A percentile compares a stretch with the other conserved stretches of the same genome.
phyloP scores from a whole-genome alignment of 2,329 filamentous ascomycete genomes.

The Aspergillus puulaauensis region DNA sequence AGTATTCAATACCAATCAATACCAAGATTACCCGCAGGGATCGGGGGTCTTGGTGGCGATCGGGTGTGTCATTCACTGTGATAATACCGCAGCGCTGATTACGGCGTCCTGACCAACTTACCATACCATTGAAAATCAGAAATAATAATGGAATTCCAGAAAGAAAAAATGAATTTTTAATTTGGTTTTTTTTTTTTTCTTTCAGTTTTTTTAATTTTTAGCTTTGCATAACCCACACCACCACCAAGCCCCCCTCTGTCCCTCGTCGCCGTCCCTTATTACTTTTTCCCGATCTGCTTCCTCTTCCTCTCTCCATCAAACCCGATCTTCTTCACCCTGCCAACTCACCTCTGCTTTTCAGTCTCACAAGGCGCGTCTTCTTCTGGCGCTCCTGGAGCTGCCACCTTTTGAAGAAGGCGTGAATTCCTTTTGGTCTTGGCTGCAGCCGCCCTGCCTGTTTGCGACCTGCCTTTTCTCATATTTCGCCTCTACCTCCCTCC shows the following conservation, averaged over 20 bases:
- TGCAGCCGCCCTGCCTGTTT: conserved; percentile 18
- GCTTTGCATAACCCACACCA: conserved; percentile 13
- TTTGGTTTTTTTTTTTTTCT: neutral
- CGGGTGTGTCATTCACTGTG: conserved; percentile 3
- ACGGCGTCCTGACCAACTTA: conserved; percentile 15
- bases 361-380: conserved; percentile 26
- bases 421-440: conserved; percentile 23
- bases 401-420: conserved; percentile 27
- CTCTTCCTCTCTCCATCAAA: conserved; percentile 18
- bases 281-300: conserved; percentile 19
- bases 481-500: conserved; percentile 17
- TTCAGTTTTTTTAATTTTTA: conserved; percentile 8
- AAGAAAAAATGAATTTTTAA: neutral
- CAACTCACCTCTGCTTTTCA: conserved; percentile 24
- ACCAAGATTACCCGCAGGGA: neutral
- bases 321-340: conserved; percentile 20
- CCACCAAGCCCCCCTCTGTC: conserved; percentile 1
- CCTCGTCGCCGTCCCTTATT: conserved; percentile 13
- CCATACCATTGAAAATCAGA: conserved; percentile 10
- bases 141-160: conserved; percentile 7
- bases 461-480: conserved; percentile 3
- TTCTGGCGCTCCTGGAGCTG: conserved; percentile 30
- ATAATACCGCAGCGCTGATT: conserved; percentile 1
- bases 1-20: conserved; percentile 12
- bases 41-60: conserved; percentile 22